Evolutionary conservation across 495 filamentous ascomycete genomes (phyloP), one percentile per base, ranked within the genome.

Genomic region (Jackrogersella multiformis): DNA sequence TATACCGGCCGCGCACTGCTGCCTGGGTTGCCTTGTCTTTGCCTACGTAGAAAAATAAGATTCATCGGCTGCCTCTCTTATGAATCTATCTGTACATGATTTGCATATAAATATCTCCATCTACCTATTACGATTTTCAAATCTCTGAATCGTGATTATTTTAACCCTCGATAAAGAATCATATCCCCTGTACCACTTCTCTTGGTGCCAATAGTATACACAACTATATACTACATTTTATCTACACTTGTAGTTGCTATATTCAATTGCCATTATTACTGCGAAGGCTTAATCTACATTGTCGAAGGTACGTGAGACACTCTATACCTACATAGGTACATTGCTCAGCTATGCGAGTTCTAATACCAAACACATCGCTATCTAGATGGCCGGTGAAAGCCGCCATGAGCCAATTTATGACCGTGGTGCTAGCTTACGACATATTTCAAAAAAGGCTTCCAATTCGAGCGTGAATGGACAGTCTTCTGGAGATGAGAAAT

Each of bases 401-500:
- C n/a, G 4, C 35, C 35, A 38, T 38, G 4, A 13, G 9, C 35
- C 9, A 12, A 4, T 3, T 9, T 15, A 38, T 15, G 35, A 38
- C 12, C 56, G 56, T 9, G 56, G 56, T 18, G 21, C 28, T 7
- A 1, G n/a, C 5, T 60, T 60, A 5, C 41, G 56, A 7, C 42
- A 28, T 6, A n/a, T 4, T 0, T 36, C 23, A 8, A 3, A 30
- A 30, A 30, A 30, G 3, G 26, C 4, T 30, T 30, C 4, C 26
- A 30, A 7, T 30, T 7, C 26, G 26, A 30, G 7, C 15, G 4
- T 9, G 13, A 16, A 20, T 4, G 15, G 9, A 42, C 9, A 16
- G 9, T 9, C 30, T 28, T 7, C 26, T 4, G 21, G 1, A 2
- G 20, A 46, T 13, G n/a, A n/a, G n/a, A n/a, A n/a, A n/a, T n/a